Conservation (phyloP, 2,329 filamentous ascomycete species). For the Ophiostoma perfectum region DNA sequence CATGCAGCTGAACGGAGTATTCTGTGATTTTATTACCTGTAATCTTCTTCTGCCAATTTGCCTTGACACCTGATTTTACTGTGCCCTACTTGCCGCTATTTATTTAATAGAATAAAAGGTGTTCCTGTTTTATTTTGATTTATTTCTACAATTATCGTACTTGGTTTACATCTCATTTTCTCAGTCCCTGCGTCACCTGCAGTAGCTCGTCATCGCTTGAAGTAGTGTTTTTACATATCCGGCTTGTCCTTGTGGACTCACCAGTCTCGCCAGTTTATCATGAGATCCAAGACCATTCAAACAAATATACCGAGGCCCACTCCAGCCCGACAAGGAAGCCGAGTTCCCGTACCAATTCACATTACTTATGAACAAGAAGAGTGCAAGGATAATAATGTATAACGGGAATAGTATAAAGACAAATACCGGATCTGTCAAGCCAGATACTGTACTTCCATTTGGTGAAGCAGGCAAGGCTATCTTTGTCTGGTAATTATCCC, state of each 20-base stretch:
- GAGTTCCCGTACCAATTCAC: too few relatives aligned
- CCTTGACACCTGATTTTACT: too few relatives aligned
- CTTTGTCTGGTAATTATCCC: neutral
- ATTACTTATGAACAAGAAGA: too few relatives aligned
- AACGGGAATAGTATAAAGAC: too few relatives aligned
- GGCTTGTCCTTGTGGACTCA: neutral
- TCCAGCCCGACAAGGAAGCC: too few relatives aligned
- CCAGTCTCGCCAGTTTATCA: neutral
- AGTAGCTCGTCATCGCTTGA: neutral
- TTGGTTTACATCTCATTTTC: neutral
- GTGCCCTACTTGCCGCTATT: too few relatives aligned
- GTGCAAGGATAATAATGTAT: too few relatives aligned
- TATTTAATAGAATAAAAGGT: too few relatives aligned
- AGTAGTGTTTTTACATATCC: conserved; percentile 2
- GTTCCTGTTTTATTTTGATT: neutral
- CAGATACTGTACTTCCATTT: conserved; percentile 8
- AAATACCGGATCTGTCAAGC: neutral
- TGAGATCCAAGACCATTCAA: too few relatives aligned
- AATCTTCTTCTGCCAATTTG: neutral
- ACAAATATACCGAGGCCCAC: too few relatives aligned
- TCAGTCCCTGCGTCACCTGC: neutral
- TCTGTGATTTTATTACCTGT: neutral
- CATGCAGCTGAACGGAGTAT: conserved; percentile 5
- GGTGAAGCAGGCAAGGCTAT: neutral
- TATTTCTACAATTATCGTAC: neutral